Evolutionary conservation across 2,329 filamentous ascomycete genomes (phyloP).

Genomic region (Aspergillus vadensis): DNA sequence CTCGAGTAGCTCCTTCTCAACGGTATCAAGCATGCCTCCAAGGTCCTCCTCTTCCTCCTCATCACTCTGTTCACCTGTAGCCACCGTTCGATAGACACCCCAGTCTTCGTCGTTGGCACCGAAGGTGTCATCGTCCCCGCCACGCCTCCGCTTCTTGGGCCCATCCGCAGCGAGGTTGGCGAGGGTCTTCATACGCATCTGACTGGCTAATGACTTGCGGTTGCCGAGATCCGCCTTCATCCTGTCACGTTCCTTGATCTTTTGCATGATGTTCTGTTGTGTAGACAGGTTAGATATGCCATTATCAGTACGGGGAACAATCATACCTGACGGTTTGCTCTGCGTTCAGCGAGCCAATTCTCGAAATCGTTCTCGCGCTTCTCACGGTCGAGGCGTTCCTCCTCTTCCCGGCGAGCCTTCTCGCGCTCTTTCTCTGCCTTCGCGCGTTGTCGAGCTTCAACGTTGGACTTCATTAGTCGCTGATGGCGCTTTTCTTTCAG

Average conservation of each 20-base stretch:
- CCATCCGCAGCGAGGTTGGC: slow-evolving; percentile 92
- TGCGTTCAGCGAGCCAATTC: slow-evolving; percentile 80
- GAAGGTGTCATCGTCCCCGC: slow-evolving; percentile 92
- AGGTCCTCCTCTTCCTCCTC: slow-evolving; percentile 94
- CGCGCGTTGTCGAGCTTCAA: slow-evolving; percentile 88
- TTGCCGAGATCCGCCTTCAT: slow-evolving; percentile 94
- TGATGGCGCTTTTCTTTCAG: slow-evolving; percentile 93
- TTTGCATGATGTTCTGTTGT: slow-evolving; percentile 66
- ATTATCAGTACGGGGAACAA: not conserved
- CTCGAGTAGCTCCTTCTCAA: slow-evolving; percentile 82
- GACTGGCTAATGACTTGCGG: slow-evolving; percentile 91
- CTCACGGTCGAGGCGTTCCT: slow-evolving; percentile 80
- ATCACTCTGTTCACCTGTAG: slow-evolving; percentile 75
- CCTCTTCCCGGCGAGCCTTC: slow-evolving; percentile 78
- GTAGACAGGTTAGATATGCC: slow-evolving; percentile 20
- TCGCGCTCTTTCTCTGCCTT: slow-evolving; percentile 96
- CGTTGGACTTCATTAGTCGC: slow-evolving; percentile 87
- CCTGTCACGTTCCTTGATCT: slow-evolving; percentile 90
- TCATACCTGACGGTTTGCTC: slow-evolving; percentile 64
- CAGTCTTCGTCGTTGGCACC: slow-evolving; percentile 97
- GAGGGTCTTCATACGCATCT: slow-evolving; percentile 98
- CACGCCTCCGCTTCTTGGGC: slow-evolving; percentile 80
- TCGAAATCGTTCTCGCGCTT: slow-evolving; percentile 82
- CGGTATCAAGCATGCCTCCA: slow-evolving; percentile 67
- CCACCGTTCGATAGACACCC: slow-evolving; percentile 93